Base-by-base conservation (phyloP, 768 basidiomycete genomes). In the Boletus bicolor region DNA sequence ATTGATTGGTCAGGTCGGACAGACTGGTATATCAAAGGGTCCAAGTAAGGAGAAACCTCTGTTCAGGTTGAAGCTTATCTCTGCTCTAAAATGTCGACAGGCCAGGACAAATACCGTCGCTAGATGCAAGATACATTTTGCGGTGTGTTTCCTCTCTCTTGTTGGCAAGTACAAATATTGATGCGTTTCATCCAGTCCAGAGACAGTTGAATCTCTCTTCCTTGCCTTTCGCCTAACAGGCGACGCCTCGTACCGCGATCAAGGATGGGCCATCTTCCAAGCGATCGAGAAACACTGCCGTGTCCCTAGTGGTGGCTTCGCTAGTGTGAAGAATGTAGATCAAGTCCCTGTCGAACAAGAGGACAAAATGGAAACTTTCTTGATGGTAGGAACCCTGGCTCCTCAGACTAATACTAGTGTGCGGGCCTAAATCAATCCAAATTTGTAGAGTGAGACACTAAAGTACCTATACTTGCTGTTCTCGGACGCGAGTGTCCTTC, bases 321-420 rank as follows among this genome's bases (percentile, higher is more conserved):
- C 90, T 17, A 83, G 84, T 36, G 79, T 98, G 44, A 71, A 86
- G 55, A 91, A 97, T 65, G 95, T 98, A 10, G 91, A 96, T 69
- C 79, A 83, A 57, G 75, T 86, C 10, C 86, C 87, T 0, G 82
- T 77, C 2, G 74, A 76, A 65, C 76, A 81, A 54, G 87, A 92
- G 59, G 93, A 98, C 72, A 87, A 89, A 70, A 96, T 97, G 94
- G 94, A 98, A 74, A 94, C 94, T 12, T 97, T 95, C 75, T 82
- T 94, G 72, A 77, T 97, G 79, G 91, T 90, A 55, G 41, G 85
- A 71, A 24, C 9, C 35, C 30, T 51, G 35, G 44, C 50, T 19
- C 53, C 42, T 44, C 43, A 5, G 35, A 38, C 9, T 24, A 24
- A 24, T 1, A 38, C 8, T 1, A 14, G 12, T 4, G 26, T 19